Evolutionary conservation across 129 eudicot species (phyloP).

Genomic region (Chrysanthemum makinoi): DNA sequence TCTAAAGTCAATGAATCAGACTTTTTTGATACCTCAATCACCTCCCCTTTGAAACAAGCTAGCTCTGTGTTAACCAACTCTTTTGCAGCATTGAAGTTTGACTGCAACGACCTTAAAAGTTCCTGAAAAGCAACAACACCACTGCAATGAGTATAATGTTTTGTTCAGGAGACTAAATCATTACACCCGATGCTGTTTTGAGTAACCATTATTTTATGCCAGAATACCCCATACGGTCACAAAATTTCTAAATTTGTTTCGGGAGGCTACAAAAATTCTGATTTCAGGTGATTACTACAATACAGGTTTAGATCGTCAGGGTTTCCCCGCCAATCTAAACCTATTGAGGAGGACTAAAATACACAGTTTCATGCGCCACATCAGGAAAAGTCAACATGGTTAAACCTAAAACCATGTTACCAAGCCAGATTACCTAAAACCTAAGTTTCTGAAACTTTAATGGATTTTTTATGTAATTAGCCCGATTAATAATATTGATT

Average conservation of each 20-base stretch:
- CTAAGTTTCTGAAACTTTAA: too few relatives aligned
- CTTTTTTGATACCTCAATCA: constrained; percentile 51
- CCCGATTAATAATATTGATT: background rate
- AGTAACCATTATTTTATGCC: too few relatives aligned
- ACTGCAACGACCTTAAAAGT: constrained; percentile 66
- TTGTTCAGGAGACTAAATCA: background rate
- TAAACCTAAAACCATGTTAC: too few relatives aligned
- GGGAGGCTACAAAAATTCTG: background rate
- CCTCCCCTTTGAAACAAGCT: constrained; percentile 51
- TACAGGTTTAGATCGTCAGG: background rate
- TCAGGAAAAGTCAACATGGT: too few relatives aligned
- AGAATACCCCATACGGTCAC: too few relatives aligned
- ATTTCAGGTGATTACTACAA: background rate
- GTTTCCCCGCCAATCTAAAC: too few relatives aligned
- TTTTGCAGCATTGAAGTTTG: constrained; percentile 79
- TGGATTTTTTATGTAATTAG: too few relatives aligned
- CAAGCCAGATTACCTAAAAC: too few relatives aligned
- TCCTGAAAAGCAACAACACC: constrained; percentile 41
- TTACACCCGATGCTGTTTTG: background rate
- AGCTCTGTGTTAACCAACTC: constrained; percentile 72
- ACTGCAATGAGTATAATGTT: background rate
- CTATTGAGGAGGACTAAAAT: too few relatives aligned
- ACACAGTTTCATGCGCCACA: too few relatives aligned
- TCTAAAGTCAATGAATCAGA: constrained; percentile 46
- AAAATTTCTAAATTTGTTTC: background rate